Base-by-base conservation (phyloP, 169 alveolate species). In the Plasmodium falciparum region DNA sequence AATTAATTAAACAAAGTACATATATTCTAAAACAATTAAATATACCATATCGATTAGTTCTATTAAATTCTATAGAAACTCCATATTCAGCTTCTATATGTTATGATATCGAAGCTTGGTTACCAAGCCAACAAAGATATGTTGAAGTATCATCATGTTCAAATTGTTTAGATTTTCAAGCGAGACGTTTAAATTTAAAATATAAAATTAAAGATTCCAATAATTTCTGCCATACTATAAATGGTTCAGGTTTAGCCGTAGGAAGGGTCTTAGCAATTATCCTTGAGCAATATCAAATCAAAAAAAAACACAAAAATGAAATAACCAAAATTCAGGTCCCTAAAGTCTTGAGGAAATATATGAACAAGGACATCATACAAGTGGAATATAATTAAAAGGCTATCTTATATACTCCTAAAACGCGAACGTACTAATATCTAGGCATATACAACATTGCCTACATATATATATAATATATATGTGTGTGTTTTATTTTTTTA, bases 241-340 rank as follows among this genome's bases (percentile, higher is more conserved):
- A 94, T 89, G 96, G 96, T 8, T 92, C 96, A 8, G 96, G 95
- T 9, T 88, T 94, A 59, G 95, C 96, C 22, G 92, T 94, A 15
- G 96, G 96, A 26, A 88, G 96, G 29, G 91, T 94, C 20, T 89
- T 94, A 39, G 92, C 96, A 13, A 94, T 94, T 17, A 75, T 94
- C 33, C 66, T 94, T 73, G 96, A 94, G 76, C 90, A 90, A 56
- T 86, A 94, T 58, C 94, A 88, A 71, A 43, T 49, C 8, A 17
- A 65, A 22, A 63, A 72, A 50, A 43, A 52, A 12, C 49, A 85
- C 20, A 73, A 63, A 39, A 88, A 90, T 78, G 92, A 88, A 9
- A 56, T 76, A 45, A 66, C 88, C 24, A 85, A 88, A 78, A 66
- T 94, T 39, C 59, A 45, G 3, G 63, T 94, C 7, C 96, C 96